These are phyloP conservation scores for Eucalyptus decipiens DNA, from an alignment of 345 rosid species.

Conservation along the genomic window DNA sequence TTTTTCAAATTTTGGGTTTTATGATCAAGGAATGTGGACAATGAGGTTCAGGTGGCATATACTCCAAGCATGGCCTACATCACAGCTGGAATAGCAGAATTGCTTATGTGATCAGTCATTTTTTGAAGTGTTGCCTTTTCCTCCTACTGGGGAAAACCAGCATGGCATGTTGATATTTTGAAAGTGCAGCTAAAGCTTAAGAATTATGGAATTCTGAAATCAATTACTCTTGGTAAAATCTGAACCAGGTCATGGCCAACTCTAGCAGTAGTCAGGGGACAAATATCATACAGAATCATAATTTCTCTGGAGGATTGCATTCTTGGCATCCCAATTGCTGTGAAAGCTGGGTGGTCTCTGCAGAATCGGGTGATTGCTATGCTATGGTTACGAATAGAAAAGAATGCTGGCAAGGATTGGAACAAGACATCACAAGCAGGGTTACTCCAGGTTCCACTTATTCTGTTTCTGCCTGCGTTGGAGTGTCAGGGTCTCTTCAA, in stretches of 20 bases:
- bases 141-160: neutral
- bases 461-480: conserved; percentile 60
- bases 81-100: neutral
- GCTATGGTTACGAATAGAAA: conserved; percentile 77
- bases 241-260: conserved; percentile 9
- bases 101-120: neutral
- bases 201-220: neutral
- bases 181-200: neutral
- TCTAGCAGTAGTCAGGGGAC: neutral
- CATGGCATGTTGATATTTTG: neutral
- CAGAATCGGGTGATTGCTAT: conserved; percentile 24
- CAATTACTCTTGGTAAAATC: neutral
- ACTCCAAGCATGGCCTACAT: neutral
- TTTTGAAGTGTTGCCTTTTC: neutral
- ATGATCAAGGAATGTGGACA: neutral
- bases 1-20: neutral
- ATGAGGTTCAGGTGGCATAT: neutral
- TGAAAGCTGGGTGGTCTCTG: conserved; percentile 45
- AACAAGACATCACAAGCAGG: conserved; percentile 71
- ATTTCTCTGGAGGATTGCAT: conserved; percentile 63
- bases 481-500: conserved; percentile 51
- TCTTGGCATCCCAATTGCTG: conserved; percentile 78
- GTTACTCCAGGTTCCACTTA: conserved; percentile 46
- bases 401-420: conserved; percentile 92
- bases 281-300: conserved; percentile 55